Evolutionary conservation across 768 basidiomycete genomes (phyloP).

Genomic region (Russula emetica): DNA sequence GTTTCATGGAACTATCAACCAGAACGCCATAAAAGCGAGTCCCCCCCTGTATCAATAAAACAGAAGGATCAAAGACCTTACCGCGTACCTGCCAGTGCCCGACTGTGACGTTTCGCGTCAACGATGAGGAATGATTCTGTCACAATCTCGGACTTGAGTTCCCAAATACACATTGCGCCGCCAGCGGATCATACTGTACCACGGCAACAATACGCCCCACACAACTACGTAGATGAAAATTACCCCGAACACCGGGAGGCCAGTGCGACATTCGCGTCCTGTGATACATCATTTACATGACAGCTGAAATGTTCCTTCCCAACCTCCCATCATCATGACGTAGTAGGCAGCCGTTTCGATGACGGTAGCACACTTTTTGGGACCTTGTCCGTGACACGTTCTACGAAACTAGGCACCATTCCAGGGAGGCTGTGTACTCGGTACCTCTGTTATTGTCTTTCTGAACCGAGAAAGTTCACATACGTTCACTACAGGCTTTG

Average conservation of each 20-base stretch:
- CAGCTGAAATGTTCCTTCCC: not conserved
- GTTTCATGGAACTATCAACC: not conserved
- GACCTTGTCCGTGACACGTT: not conserved
- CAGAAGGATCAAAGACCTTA: not conserved
- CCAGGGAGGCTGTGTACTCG: not conserved
- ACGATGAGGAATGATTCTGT: not conserved
- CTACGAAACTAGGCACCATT: not conserved
- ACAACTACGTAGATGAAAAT: not conserved
- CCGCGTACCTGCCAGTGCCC: not conserved
- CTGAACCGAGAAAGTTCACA: not conserved
- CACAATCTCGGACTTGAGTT: not conserved
- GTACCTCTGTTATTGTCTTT: not conserved
- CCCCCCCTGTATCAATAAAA: not conserved
- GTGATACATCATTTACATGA: not conserved
- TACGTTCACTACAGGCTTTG: not conserved
- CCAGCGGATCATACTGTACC: not conserved
- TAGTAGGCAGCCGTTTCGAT: not conserved
- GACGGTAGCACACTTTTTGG: not conserved
- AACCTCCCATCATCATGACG: not conserved
- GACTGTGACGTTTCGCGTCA: not conserved
- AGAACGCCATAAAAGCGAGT: not conserved
- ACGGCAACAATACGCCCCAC: not conserved
- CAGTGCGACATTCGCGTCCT: not conserved
- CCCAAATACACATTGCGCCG: not conserved
- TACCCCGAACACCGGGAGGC: not conserved